Evolutionary conservation across 129 eudicot genomes (phyloP).

Genomic region (Lactuca saligna): DNA sequence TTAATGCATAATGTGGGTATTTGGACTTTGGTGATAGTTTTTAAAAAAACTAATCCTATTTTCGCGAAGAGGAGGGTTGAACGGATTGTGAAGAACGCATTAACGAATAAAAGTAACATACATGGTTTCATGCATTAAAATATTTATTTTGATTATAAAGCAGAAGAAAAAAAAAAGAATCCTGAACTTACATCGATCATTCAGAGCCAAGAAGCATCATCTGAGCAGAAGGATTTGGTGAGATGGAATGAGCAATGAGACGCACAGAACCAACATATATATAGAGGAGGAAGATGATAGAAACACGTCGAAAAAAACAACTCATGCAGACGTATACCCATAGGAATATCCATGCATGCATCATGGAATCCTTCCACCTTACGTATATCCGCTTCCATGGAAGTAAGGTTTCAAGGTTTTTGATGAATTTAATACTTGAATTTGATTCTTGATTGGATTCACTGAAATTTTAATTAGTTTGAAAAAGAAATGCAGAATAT

Average conservation of each 20-base stretch:
- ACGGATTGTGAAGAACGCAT: no score
- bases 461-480: conserved; percentile 1
- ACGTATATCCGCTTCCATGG: conserved; percentile 6
- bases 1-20: no score
- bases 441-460: conserved; percentile 9
- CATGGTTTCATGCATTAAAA: background rate
- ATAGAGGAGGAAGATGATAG: conserved; percentile 6
- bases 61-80: no score
- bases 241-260: conserved; percentile 22
- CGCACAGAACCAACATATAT: conserved; percentile 12
- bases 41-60: no score
- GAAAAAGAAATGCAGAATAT: conserved; percentile 21
- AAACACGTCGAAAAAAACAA: conserved; percentile 16
- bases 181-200: background rate
- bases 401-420: conserved; percentile 19
- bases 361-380: conserved; percentile 12
- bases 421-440: conserved; percentile 20
- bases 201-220: conserved; percentile 12
- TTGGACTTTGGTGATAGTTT: no score
- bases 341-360: conserved; percentile 17
- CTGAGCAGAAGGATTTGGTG: background rate
- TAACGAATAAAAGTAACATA: background rate
- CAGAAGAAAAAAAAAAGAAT: background rate
- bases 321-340: conserved; percentile 1
- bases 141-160: background rate